Base-by-base conservation (phyloP, 495 filamentous ascomycete species). In the Aspergillus nanangensis region DNA sequence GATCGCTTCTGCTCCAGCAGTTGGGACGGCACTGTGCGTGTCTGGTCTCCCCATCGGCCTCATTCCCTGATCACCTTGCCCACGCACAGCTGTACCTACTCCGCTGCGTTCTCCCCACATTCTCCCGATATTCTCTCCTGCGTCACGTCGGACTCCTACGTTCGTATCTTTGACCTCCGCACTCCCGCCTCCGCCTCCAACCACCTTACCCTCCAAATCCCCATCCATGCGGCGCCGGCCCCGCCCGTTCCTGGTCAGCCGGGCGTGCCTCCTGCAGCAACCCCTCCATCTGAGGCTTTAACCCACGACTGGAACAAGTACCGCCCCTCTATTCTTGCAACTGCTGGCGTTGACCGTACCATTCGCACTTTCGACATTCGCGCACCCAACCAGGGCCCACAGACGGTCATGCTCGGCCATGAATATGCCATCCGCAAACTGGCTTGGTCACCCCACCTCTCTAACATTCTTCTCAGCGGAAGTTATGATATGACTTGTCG, bases 261-360 rank as follows among this genome's bases (percentile, higher is more conserved):
- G 46, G 53, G 70, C 53, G 40, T 67, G n/a, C 53, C 64, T 5
- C 56, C 64, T 1, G 56, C 53, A 5, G 51, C 58, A 1, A 45
- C 52, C 31, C 65, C 77, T n/a, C 84, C 84, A 0, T 72, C 77
- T 14, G 93, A 98, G 70, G 78, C 84, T 22, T 78, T 98, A 13
- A 96, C 92, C 2, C 93, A 96, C 62, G 93, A 98, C 66, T 97
- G 94, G 94, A 98, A 98, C 65, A 98, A 98, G 62, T 98, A 98
- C 62, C 82, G 86, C 2, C 79, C 87, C 23, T 83, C 80, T 0
- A 72, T 95, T 15, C 62, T 98, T 33, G 94, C 94, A 0, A 85
- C 87, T 0, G 93, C 78, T 0, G 93, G 93, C 38, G 93, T 97
- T n/a, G 94, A 98, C 59, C 78, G 81, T 14, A 66, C 81, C 2